A percentile compares a stretch with the other conserved stretches of the same genome.
Evolutionary conservation across 805 yeast genomes (phyloP).

Genomic region (Metschnikowia aberdeeniae): DNA sequence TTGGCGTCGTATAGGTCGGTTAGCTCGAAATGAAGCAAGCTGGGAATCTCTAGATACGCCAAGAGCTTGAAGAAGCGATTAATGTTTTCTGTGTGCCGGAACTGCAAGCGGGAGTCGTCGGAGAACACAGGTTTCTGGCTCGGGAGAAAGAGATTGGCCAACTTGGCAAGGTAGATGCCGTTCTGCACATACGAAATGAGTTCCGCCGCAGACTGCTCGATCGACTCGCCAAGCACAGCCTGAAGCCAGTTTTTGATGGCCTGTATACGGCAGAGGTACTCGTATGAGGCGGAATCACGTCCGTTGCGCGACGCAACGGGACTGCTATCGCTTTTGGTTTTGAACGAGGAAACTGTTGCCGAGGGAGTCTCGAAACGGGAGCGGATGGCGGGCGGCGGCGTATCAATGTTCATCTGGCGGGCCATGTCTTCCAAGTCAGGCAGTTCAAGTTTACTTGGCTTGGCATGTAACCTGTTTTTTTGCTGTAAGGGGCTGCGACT

Average conservation of each 20-base stretch:
- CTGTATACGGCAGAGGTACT: constrained; percentile 72
- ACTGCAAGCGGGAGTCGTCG: constrained; percentile 58
- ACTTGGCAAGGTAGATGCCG: constrained; percentile 80
- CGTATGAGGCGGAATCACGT: constrained; percentile 47
- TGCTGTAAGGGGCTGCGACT: constrained; percentile 30
- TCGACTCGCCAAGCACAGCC: constrained; percentile 50
- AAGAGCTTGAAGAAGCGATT: constrained; percentile 73
- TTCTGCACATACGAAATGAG: constrained; percentile 67
- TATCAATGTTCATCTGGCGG: constrained; percentile 29
- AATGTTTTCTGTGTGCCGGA: constrained; percentile 90
- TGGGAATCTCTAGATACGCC: constrained; percentile 72
- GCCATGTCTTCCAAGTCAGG: constrained; percentile 39
- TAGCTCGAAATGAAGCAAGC: constrained; percentile 82
- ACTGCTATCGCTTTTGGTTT: constrained; percentile 12
- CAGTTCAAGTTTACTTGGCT: constrained; percentile 17
- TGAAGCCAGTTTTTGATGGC: constrained; percentile 85
- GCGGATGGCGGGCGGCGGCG: constrained; percentile 24
- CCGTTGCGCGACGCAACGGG: background rate
- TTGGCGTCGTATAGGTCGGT: constrained; percentile 91
- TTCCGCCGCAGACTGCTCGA: constrained; percentile 53
- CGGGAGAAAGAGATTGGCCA: constrained; percentile 71
- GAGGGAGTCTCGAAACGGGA: constrained; percentile 38
- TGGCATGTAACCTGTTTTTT: constrained; percentile 22
- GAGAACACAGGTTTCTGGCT: constrained; percentile 53
- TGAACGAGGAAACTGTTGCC: constrained; percentile 41